Conservation (phyloP, 208 protist species). For the Trypanosoma avium region DNA sequence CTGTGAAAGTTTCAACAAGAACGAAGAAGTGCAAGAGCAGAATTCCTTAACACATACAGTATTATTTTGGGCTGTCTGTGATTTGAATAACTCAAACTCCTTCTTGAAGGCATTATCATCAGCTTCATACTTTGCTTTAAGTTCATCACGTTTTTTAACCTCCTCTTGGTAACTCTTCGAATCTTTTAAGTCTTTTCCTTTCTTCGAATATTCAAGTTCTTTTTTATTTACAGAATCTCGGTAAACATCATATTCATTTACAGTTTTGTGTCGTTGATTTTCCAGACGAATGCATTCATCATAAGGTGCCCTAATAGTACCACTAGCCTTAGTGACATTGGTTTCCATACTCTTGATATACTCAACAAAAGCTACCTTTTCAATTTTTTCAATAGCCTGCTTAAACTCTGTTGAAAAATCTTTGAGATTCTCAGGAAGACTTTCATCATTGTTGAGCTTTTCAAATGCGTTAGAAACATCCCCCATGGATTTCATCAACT, state of each 20-base stretch:
- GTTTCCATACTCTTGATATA: constrained; percentile 41
- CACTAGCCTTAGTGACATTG: constrained; percentile 26
- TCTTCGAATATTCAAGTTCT: constrained; percentile 46
- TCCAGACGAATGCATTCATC: constrained; percentile 51
- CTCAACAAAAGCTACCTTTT: constrained; percentile 18
- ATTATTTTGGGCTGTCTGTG: constrained; percentile 25
- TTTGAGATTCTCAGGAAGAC: constrained; percentile 24
- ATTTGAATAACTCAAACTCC: constrained; percentile 33
- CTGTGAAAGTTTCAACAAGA: constrained; percentile 23
- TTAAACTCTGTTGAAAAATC: constrained; percentile 31
- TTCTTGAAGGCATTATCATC: constrained; percentile 50
- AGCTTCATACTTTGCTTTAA: constrained; percentile 34
- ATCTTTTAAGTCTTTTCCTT: constrained; percentile 46
- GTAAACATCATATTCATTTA: constrained; percentile 62
- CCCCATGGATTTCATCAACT: constrained; percentile 28
- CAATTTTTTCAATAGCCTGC: constrained; percentile 34
- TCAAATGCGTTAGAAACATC: constrained; percentile 43
- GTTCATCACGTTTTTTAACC: constrained; percentile 44
- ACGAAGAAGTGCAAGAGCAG: constrained; percentile 29
- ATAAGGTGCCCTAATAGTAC: constrained; percentile 38
- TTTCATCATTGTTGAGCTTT: constrained; percentile 25
- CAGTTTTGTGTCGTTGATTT: constrained; percentile 37
- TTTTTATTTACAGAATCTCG: constrained; percentile 49
- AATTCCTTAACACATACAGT: constrained; percentile 31
- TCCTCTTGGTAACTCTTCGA: constrained; percentile 47